A percentile compares a stretch with the other conserved stretches of the same genome.
These are phyloP conservation scores for Schizophyllum commune DNA, from an alignment of 1,284 basidiomycete genomes.

Conservation along the genomic window DNA sequence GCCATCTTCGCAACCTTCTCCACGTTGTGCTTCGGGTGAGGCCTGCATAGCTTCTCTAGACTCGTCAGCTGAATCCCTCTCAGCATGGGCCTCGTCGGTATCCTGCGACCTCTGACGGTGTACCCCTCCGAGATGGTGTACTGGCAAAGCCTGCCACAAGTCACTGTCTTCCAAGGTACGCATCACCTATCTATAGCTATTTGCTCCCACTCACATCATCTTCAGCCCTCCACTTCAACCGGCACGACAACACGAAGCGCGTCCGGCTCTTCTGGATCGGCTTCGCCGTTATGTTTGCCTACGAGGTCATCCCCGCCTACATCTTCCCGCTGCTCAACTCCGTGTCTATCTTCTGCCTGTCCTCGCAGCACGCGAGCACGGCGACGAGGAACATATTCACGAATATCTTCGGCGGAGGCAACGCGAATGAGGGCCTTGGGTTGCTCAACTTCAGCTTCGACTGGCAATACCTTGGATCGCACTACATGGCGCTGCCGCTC, in stretches of 20 bases:
- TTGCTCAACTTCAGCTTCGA: slow-evolving; percentile 49
- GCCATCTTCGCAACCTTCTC: slow-evolving; percentile 60
- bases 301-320: slow-evolving; percentile 13
- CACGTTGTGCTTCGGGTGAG: slow-evolving; percentile 54
- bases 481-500: too few species aligned
- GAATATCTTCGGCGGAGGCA: slow-evolving; percentile 55
- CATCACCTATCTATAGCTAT: slow-evolving; percentile 10
- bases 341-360: slow-evolving; percentile 52
- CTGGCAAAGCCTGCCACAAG: slow-evolving; percentile 54
- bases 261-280: slow-evolving; percentile 52
- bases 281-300: slow-evolving; percentile 31
- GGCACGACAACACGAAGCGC: slow-evolving; percentile 36
- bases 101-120: slow-evolving; percentile 52
- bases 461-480: slow-evolving; percentile 50
- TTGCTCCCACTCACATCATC: too few species aligned
- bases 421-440: slow-evolving; percentile 59
- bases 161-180: slow-evolving; percentile 54
- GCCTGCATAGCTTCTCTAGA: not conserved
- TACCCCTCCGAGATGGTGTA: slow-evolving; percentile 71
- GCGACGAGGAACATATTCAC: slow-evolving; percentile 42
- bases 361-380: slow-evolving; percentile 37
- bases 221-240: slow-evolving; percentile 45
- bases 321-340: slow-evolving; percentile 39
- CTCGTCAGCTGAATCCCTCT: not conserved
- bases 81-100: slow-evolving; percentile 51